These are phyloP conservation scores for Baudoinia panamericana DNA, from an alignment of 495 filamentous ascomycete species.

Conservation along the genomic window DNA sequence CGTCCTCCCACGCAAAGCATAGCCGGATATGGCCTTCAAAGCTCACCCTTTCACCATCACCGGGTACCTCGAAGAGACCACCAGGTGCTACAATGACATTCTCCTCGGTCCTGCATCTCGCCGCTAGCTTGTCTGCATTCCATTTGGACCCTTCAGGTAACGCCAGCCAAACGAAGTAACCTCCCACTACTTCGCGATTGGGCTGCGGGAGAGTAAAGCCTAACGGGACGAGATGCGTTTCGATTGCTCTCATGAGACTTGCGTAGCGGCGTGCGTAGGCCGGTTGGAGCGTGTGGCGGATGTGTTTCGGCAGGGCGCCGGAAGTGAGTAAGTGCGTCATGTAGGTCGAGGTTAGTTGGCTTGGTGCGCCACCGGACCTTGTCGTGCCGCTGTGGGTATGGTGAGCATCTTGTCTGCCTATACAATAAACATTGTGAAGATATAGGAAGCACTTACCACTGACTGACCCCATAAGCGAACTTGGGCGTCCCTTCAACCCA, in stretches of 20 bases:
- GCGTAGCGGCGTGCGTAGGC: conserved; percentile 45
- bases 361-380: conserved; percentile 60
- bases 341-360: conserved; percentile 54
- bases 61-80: conserved; percentile 51
- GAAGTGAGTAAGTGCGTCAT: conserved; percentile 45
- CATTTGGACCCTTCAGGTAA: conserved; percentile 44
- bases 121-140: conserved; percentile 41
- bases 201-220: conserved; percentile 40
- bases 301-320: conserved; percentile 35
- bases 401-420: background rate
- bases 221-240: conserved; percentile 42
- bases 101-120: conserved; percentile 40
- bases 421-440: no score
- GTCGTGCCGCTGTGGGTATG: conserved; percentile 11
- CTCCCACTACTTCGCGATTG: conserved; percentile 40
- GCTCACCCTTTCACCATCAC: conserved; percentile 34
- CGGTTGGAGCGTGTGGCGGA: conserved; percentile 34
- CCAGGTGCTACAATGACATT: conserved; percentile 52
- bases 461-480: conserved; percentile 51
- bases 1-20: conserved; percentile 66
- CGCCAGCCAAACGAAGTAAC: conserved; percentile 71
- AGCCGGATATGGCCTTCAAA: conserved; percentile 49
- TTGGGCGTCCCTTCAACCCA: conserved; percentile 66
- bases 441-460: conserved; percentile 40
- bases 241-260: conserved; percentile 40